Evolutionary conservation across 2,329 filamentous ascomycete species (phyloP).

Genomic region (Teratosphaeria pseudoeucalypti): DNA sequence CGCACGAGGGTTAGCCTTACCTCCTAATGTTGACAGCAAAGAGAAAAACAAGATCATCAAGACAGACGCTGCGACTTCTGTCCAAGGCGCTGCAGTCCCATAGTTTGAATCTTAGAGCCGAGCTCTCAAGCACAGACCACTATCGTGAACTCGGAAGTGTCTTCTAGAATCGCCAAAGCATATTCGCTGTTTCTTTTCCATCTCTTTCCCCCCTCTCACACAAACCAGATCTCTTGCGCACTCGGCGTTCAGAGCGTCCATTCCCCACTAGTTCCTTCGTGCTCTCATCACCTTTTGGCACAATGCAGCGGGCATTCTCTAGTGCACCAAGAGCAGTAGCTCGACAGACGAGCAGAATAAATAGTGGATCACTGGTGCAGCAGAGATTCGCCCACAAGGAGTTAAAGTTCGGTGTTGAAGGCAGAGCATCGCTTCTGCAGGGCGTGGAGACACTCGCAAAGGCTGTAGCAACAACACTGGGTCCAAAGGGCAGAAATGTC

Average conservation of each 20-base stretch:
- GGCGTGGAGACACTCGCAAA: constrained; percentile 96
- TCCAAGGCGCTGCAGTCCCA: not conserved
- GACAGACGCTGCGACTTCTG: not conserved
- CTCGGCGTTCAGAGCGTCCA: not conserved
- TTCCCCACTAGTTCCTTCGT: not conserved
- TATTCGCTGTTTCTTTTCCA: not conserved
- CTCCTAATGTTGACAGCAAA: not conserved
- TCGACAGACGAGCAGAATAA: constrained; percentile 52
- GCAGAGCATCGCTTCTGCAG: constrained; percentile 72
- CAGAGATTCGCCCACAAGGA: constrained; percentile 98
- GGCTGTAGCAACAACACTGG: constrained; percentile 90
- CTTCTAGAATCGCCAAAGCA: not conserved
- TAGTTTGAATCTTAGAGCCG: not conserved
- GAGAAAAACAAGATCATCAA: not conserved
- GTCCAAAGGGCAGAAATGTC: constrained; percentile 96
- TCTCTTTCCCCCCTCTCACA: not conserved
- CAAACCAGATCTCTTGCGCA: not conserved
- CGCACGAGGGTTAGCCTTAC: no score
- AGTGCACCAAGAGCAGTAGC: constrained; percentile 69
- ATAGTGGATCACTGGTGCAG: constrained; percentile 60
- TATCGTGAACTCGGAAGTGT: not conserved
- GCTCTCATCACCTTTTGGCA: constrained; percentile 3
- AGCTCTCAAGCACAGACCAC: not conserved
- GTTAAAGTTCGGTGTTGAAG: constrained; percentile 96
- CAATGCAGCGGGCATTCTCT: constrained; percentile 90